Evolutionary conservation across 2,329 filamentous ascomycete genomes (phyloP).

Genomic region (Malbranchea cinnamomea): DNA sequence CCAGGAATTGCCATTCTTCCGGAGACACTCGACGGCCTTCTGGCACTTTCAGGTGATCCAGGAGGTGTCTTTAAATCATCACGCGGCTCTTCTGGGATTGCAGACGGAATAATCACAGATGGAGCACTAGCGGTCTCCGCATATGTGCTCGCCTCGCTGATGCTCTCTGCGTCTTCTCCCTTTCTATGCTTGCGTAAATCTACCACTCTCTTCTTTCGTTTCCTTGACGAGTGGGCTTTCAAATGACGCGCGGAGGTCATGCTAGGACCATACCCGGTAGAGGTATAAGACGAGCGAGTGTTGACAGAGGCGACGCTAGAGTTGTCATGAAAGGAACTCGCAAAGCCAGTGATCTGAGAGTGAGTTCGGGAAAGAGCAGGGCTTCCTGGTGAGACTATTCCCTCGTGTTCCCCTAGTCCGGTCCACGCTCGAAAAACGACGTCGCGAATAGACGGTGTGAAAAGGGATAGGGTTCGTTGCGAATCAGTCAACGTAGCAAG

Average conservation of each 20-base stretch:
- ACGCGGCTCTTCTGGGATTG: constrained; percentile 46
- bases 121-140: constrained; percentile 31
- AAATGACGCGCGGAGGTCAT: constrained; percentile 28
- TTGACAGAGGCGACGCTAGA: constrained; percentile 51
- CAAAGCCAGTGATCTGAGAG: constrained; percentile 45
- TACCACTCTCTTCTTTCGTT: constrained; percentile 35
- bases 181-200: constrained; percentile 29
- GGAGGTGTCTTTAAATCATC: constrained; percentile 40
- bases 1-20: constrained; percentile 16
- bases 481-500: constrained; percentile 73
- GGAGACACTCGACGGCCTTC: constrained; percentile 20
- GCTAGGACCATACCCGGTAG: constrained; percentile 26
- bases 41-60: constrained; percentile 27
- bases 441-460: constrained; percentile 80
- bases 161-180: constrained; percentile 25
- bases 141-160: constrained; percentile 27
- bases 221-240: constrained; percentile 31
- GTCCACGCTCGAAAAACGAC: constrained; percentile 90
- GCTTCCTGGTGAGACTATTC: constrained; percentile 27
- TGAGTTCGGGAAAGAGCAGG: constrained; percentile 46
- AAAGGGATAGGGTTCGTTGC: constrained; percentile 77
- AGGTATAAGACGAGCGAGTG: constrained; percentile 36
- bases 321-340: constrained; percentile 60
- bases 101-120: constrained; percentile 37
- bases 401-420: constrained; percentile 52